Evolutionary conservation across 805 yeast genomes (phyloP).

Genomic region (Candida ortonii): DNA sequence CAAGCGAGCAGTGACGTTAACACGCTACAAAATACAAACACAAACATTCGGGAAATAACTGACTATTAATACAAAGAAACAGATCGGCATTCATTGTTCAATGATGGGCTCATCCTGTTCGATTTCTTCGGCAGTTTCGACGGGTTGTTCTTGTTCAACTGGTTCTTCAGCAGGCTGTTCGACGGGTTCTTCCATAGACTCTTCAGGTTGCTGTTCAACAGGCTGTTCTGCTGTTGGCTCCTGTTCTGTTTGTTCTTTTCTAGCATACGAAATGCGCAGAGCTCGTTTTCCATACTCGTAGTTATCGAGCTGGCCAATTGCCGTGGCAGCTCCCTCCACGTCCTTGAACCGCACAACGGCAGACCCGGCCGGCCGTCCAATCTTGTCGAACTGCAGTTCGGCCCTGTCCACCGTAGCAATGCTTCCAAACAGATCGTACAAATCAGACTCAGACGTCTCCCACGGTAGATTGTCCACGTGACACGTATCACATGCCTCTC

Average conservation of each 20-base stretch:
- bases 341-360: slow-evolving; percentile 81
- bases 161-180: slow-evolving; percentile 4
- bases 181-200: slow-evolving; percentile 1
- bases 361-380: slow-evolving; percentile 71
- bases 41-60: too few species aligned
- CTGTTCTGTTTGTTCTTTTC: slow-evolving; percentile 24
- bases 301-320: slow-evolving; percentile 70
- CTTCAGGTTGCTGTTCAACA: slow-evolving; percentile 1
- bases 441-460: slow-evolving; percentile 82
- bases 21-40: too few species aligned
- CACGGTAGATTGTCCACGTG: slow-evolving; percentile 80
- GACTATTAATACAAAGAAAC: too few species aligned
- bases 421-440: slow-evolving; percentile 80
- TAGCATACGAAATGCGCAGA: slow-evolving; percentile 65
- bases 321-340: slow-evolving; percentile 65
- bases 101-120: too few species aligned
- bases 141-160: slow-evolving; percentile 5
- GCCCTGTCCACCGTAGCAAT: slow-evolving; percentile 75
- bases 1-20: too few species aligned
- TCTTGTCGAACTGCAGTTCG: slow-evolving; percentile 61
- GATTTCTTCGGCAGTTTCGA: slow-evolving; percentile 2
- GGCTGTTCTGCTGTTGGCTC: background rate
- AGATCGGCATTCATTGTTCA: too few species aligned
- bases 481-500: slow-evolving; percentile 58
- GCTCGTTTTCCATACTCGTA: slow-evolving; percentile 85